A percentile compares a stretch with the other conserved stretches of the same genome.
phyloP scores from a whole-genome alignment of 192 early-diverging fungal genomes.

The Pecoramyces ruminantium region DNA sequence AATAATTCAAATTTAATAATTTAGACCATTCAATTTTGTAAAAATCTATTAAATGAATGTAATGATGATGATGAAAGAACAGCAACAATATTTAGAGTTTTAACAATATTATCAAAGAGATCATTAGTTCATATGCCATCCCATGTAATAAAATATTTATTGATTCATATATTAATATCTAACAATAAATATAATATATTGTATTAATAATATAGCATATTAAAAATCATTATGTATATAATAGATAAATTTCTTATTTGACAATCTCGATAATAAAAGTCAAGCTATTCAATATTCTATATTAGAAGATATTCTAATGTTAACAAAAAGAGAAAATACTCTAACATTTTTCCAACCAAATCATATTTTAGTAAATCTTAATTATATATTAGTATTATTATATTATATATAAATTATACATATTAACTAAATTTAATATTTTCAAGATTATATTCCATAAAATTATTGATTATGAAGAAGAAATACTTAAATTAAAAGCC shows the following conservation, averaged over 20 bases:
- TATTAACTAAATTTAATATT: too few species aligned
- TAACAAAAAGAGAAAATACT: not conserved
- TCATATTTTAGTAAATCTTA: not conserved
- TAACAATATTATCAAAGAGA: not conserved
- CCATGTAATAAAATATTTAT: not conserved
- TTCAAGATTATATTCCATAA: not conserved
- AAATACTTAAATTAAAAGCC: not conserved
- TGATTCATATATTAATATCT: not conserved
- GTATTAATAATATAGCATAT: too few species aligned
- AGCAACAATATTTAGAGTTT: not conserved
- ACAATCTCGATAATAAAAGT: not conserved
- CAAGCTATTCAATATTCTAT: not conserved
- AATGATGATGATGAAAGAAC: not conserved
- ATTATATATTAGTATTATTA: too few species aligned
- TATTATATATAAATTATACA: too few species aligned
- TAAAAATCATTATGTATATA: too few species aligned
- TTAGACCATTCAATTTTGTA: not conserved
- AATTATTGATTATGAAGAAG: not conserved
- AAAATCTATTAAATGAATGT: not conserved
- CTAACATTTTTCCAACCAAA: not conserved
- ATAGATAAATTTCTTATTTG: not conserved
- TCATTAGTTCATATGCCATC: not conserved
- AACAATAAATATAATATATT: too few species aligned
- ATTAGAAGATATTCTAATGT: not conserved
- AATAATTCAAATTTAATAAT: too few species aligned